phyloP scores from a whole-genome alignment of 1,139 yeast species.

The Debaryomyces udenii region DNA sequence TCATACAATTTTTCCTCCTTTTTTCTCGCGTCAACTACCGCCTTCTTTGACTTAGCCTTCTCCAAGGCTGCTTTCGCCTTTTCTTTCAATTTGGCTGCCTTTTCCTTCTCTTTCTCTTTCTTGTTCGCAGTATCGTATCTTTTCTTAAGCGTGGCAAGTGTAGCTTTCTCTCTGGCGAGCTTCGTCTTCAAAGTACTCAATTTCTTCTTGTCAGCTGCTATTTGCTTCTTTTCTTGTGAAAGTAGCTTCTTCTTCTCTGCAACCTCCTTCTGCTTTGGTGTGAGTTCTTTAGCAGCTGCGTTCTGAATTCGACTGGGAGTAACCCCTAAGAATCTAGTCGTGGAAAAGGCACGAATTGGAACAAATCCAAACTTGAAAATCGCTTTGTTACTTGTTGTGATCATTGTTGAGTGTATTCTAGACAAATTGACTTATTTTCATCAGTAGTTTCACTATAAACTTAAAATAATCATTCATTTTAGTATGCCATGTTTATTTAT shows the following conservation, averaged over 20 bases:
- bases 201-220: conserved; percentile 15
- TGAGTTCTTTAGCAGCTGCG: neutral
- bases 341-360: neutral
- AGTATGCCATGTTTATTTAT: neutral
- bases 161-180: conserved; percentile 29
- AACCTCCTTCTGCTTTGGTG: conserved; percentile 5
- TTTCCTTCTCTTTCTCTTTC: conserved; percentile 18
- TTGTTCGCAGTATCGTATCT: conserved; percentile 23
- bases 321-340: conserved; percentile 2
- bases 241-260: conserved; percentile 12
- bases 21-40: conserved; percentile 14
- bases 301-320: conserved; percentile 3
- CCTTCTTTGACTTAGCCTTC: conserved; percentile 20
- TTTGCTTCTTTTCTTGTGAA: conserved; percentile 14
- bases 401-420: neutral
- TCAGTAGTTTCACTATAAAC: neutral
- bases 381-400: neutral
- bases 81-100: conserved; percentile 18
- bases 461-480: neutral
- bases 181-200: conserved; percentile 19
- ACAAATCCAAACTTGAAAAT: neutral
- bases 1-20: conserved; percentile 23
- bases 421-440: conserved; percentile 1
- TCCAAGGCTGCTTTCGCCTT: conserved; percentile 14
- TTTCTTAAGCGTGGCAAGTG: conserved; percentile 23